A percentile compares a stretch with the other conserved stretches of the same genome.
phyloP scores from a whole-genome alignment of 805 yeast species.

The Candida suzukii region DNA sequence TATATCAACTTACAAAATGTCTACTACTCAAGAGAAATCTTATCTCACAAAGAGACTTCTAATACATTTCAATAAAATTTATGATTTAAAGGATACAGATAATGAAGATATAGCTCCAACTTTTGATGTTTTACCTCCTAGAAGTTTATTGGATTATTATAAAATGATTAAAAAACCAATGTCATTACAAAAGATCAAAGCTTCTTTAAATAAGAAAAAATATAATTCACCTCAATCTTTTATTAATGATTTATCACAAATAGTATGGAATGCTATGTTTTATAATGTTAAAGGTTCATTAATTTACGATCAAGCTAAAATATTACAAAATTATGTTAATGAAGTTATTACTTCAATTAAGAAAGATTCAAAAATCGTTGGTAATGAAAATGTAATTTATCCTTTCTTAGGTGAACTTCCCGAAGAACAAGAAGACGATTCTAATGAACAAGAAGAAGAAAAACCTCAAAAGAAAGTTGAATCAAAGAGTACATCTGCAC shows the following conservation, averaged over 20 bases:
- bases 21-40: constrained; percentile 13
- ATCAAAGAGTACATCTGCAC: not conserved
- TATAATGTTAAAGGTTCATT: constrained; percentile 67
- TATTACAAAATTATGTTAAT: constrained; percentile 45
- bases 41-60: constrained; percentile 12
- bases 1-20: constrained; percentile 6
- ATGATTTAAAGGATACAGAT: constrained; percentile 18
- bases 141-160: constrained; percentile 73
- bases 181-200: constrained; percentile 66
- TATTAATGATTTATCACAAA: constrained; percentile 71
- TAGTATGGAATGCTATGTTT: constrained; percentile 84
- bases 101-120: constrained; percentile 24
- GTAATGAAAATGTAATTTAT: constrained; percentile 33
- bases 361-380: constrained; percentile 32
- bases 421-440: constrained; percentile 25
- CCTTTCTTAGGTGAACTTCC: constrained; percentile 71
- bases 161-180: constrained; percentile 73
- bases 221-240: constrained; percentile 64
- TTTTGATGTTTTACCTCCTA: constrained; percentile 69
- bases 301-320: constrained; percentile 62
- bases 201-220: constrained; percentile 43
- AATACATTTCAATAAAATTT: no score
- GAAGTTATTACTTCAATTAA: constrained; percentile 44
- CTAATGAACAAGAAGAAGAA: constrained; percentile 1
- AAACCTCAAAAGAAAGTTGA: not conserved